Base-by-base conservation (phyloP, 2,329 filamentous ascomycete species). In the Beauveria medogensis region DNA sequence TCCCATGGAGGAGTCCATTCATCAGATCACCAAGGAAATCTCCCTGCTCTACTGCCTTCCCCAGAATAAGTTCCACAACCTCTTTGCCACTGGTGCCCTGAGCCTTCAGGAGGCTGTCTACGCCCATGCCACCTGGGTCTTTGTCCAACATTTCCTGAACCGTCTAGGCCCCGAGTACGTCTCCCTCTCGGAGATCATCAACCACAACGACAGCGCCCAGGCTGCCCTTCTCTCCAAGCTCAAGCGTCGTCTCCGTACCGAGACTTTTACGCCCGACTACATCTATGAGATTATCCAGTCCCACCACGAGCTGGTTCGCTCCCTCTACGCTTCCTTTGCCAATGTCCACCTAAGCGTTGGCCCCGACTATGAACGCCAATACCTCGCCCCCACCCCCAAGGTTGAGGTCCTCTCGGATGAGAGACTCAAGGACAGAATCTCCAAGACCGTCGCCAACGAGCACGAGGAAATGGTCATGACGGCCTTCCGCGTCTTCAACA, bases 391-490 rank as follows among this genome's bases (percentile, higher is more conserved):
- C 8, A 83, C 81, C 1, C 79, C 83, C 12, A 77, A 78, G 1
- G 77, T 81, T 5, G 82, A 92, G 71, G 87, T 94, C n/a, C 77
- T 95, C 26, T 89, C 87, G 9, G 89, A 94, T 66, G 79, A 79
- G 22, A 83, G 85, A 69, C 81, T 96, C 44, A 87, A 90, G 74
- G 85, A 89, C 55, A 80, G 88, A 66, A 94, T 96, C 70, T 83
- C 88, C 63, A 88, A 85, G 71, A 89, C 88, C n/a, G 88, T 91
- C 20, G 83, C 82, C 63, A 97, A 96, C 70, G 93, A 99, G 77
- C 92, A 99, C 75, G 92, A 99, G 71, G 89, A 93, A 72, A 95
- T 97, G 87, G 94, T 99, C 67, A 95, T 99, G 91, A 91, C 87
- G 47, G 91, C 92, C 18, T 97, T 99, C 84, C 87, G 91, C 60